Evolutionary conservation across 306 rosid genomes (phyloP), one percentile per base, ranked within the genome.

Genomic region (Canavalia ensiformis): DNA sequence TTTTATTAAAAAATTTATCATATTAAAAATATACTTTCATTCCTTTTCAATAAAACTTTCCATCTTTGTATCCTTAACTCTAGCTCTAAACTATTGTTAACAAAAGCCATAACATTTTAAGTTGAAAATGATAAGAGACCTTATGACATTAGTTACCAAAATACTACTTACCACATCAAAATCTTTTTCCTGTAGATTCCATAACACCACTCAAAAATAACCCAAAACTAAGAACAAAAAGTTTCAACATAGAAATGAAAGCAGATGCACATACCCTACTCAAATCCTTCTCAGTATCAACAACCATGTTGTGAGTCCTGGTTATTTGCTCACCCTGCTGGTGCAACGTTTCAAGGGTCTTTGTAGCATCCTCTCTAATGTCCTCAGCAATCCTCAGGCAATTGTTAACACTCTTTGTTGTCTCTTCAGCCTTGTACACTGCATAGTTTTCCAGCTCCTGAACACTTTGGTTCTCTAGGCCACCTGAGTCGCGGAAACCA

Each of bases 311-410:
- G 84, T 92, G 99, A 6, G 98, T 93, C 90, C 97, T 86, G 25
- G 86, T 90, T 39, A 96, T 96, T 71, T 96, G 99, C 2, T 96
- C 97, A 56, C 99, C 99, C 91, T 96, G 99, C 13, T 89, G 83
- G 78, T 96, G 89, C 97, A 96, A 75, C 94, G 86, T 90, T 42
- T 90, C 97, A 76, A 96, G 97, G 42, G 97, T 96, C 81, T 33
- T 92, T 35, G 91, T 57, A n/a, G 98, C 99, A 84, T 90, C 98
- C 7, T 60, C 90, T 83, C 82, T 85, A 34, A 96, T 96, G 70
- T 96, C 86, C 83, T 91, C 97, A 6, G 99, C 99, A 31, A 96
- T 91, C 89, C 79, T 96, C 68, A 88, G 74, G 82, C 97, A 90
- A 49, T 87, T 91, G 68, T 96, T 88, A 56, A 94, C 96, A 59